A percentile compares a stretch with the other conserved stretches of the same genome.
phyloP scores from a whole-genome alignment of 2,329 filamentous ascomycete genomes.

The Plenodomus biglobosus region DNA sequence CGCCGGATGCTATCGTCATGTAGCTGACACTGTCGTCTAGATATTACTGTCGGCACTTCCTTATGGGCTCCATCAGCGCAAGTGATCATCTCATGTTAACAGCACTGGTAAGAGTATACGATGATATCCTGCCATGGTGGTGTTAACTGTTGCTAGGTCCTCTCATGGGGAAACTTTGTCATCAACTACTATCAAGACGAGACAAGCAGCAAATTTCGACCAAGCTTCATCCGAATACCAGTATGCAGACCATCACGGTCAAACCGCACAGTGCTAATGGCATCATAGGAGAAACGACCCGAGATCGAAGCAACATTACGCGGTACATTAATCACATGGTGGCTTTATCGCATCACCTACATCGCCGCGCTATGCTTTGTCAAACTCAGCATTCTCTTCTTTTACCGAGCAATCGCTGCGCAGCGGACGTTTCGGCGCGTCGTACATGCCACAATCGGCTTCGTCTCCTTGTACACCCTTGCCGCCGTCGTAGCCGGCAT shows the following conservation, averaged over 20 bases:
- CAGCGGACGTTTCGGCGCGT: conserved; percentile 34
- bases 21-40: conserved; percentile 17
- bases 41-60: conserved; percentile 40
- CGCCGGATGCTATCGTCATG: not conserved
- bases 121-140: no score
- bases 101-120: conserved; percentile 37
- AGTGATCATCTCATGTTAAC: conserved; percentile 41
- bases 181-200: conserved; percentile 42
- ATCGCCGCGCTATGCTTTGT: conserved; percentile 35
- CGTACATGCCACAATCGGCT: conserved; percentile 32
- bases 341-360: conserved; percentile 38
- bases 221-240: conserved; percentile 29
- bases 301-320: conserved; percentile 24
- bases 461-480: conserved; percentile 37
- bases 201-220: conserved; percentile 27
- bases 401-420: conserved; percentile 42
- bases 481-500: conserved; percentile 29
- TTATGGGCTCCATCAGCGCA: conserved; percentile 33
- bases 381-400: conserved; percentile 38
- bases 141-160: conserved; percentile 25
- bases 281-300: conserved; percentile 31
- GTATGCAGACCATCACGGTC: conserved; percentile 13
- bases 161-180: conserved; percentile 42
- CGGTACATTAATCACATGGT: conserved; percentile 39
- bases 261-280: conserved; percentile 8